These are phyloP conservation scores for Neopestalotiopsis clavispora DNA, from an alignment of 2,329 filamentous ascomycete species.

Conservation along the genomic window DNA sequence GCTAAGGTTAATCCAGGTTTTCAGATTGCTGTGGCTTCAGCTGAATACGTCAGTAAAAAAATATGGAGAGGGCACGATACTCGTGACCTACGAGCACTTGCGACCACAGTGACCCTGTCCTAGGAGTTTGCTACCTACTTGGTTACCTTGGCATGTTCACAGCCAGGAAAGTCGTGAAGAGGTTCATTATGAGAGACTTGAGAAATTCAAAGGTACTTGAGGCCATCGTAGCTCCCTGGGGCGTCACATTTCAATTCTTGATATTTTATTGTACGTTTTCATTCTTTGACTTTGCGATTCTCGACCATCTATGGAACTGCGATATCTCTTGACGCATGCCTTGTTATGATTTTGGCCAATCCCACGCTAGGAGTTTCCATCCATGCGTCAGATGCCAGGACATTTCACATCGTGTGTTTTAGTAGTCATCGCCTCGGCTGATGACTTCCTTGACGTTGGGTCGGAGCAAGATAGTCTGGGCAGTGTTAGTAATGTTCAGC, in stretches of 20 bases:
- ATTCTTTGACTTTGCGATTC: too few species aligned
- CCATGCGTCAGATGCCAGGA: neutral
- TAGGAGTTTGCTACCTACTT: slow-evolving; percentile 35
- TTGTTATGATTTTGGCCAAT: neutral
- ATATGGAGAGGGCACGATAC: slow-evolving; percentile 30
- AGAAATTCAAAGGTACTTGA: neutral
- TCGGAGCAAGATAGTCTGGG: slow-evolving; percentile 75
- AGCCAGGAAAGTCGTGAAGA: slow-evolving; percentile 24
- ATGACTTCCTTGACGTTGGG: slow-evolving; percentile 87
- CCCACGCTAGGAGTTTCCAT: neutral
- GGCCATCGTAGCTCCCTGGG: too few species aligned
- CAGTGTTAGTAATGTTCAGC: slow-evolving; percentile 11
- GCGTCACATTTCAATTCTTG: too few species aligned
- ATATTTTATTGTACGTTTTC: too few species aligned
- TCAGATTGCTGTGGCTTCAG: slow-evolving; percentile 37
- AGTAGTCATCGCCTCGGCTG: slow-evolving; percentile 86
- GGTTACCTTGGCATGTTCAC: slow-evolving; percentile 23
- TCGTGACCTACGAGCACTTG: slow-evolving; percentile 32
- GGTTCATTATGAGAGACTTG: slow-evolving; percentile 15
- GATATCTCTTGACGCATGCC: too few species aligned
- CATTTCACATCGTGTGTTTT: slow-evolving; percentile 29
- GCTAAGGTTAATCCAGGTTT: slow-evolving; percentile 24
- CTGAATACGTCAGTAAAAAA: slow-evolving; percentile 37
- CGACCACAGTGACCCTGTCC: slow-evolving; percentile 32
- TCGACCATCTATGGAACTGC: too few species aligned